Conservation (phyloP, 768 basidiomycete species). For the Boletus bicolor region DNA sequence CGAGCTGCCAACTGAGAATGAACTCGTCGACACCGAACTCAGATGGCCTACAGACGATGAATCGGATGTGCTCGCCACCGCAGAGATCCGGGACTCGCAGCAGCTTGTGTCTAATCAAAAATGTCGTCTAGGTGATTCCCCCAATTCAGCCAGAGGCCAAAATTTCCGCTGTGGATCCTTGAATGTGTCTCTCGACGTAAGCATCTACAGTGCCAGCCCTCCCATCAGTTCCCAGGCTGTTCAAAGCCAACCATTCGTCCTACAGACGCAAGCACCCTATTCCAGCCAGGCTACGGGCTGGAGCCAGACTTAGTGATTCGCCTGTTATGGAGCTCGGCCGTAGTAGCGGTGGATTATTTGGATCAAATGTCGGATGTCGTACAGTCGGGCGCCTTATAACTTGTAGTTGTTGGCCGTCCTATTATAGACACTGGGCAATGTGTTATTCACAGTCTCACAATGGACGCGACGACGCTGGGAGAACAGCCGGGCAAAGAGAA, state of each 20-base stretch:
- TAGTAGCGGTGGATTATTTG: neutral
- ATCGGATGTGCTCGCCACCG: neutral
- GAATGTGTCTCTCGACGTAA: conserved; percentile 11
- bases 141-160: conserved; percentile 11
- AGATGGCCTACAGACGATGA: conserved; percentile 29
- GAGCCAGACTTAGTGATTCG: conserved; percentile 31
- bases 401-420: neutral
- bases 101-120: neutral
- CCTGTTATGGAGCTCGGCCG: neutral
- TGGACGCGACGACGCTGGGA: conserved; percentile 9
- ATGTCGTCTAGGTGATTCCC: neutral
- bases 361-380: neutral
- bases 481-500: conserved; percentile 7
- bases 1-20: conserved; percentile 1
- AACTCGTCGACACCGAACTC: conserved; percentile 20
- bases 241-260: conserved; percentile 30
- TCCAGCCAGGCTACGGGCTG: conserved; percentile 37
- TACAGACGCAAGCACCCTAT: conserved; percentile 57
- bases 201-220: neutral
- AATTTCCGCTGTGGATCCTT: conserved; percentile 23
- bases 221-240: neutral
- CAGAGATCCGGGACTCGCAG: neutral
- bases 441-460: conserved; percentile 10
- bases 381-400: no score
- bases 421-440: conserved; percentile 11